phyloP scores from a whole-genome alignment of 306 rosid genomes.

The Vigna nakashimae region DNA sequence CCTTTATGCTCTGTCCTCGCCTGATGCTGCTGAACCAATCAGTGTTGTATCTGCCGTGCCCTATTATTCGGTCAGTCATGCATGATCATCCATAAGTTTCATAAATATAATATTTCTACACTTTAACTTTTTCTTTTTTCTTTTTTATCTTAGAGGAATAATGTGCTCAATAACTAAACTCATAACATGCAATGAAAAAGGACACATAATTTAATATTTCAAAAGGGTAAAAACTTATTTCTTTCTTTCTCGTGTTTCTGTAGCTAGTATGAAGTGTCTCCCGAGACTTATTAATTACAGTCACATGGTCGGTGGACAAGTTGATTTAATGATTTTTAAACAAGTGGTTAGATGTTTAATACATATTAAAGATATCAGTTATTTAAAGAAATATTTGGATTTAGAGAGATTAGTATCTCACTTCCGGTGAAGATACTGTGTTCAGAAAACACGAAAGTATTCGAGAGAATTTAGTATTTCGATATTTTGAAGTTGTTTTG shows the following conservation, averaged over 20 bases:
- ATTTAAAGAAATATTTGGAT: neutral
- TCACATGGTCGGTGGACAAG: neutral
- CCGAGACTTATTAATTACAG: neutral
- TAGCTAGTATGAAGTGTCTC: neutral
- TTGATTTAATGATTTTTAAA: too few relatives aligned
- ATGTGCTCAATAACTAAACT: conserved; percentile 32
- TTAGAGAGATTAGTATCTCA: too few relatives aligned
- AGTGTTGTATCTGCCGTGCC: conserved; percentile 78
- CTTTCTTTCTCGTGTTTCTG: neutral
- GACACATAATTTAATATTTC: conserved; percentile 6
- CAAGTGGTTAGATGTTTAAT: too few relatives aligned
- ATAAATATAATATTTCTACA: conserved; percentile 2
- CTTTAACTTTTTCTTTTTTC: neutral
- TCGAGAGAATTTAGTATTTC: neutral
- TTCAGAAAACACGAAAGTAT: too few relatives aligned
- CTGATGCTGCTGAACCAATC: conserved; percentile 58
- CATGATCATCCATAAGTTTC: neutral
- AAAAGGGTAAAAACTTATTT: neutral
- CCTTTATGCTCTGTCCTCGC: conserved; percentile 75
- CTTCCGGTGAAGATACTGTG: neutral
- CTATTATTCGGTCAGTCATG: conserved; percentile 77
- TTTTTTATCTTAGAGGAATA: conserved; percentile 22
- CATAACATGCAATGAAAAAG: neutral
- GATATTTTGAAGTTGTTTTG: conserved; percentile 15
- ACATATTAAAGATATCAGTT: neutral